Base-by-base conservation (phyloP, 2,329 filamentous ascomycete genomes). In the Trichophyton equinum region DNA sequence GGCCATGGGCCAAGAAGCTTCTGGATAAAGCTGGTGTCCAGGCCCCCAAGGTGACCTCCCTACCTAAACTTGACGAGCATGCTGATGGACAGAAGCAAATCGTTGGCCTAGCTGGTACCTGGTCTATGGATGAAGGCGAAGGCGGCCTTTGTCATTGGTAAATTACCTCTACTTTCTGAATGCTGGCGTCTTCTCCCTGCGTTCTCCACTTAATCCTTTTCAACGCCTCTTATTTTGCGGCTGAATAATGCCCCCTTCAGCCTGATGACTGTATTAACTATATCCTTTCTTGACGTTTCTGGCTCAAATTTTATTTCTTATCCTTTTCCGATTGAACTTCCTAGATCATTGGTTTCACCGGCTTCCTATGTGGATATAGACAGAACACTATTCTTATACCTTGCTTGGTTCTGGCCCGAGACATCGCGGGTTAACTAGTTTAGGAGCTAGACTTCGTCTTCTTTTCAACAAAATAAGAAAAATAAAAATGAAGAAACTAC, bases 111-210 rank as follows among this genome's bases (percentile, higher is more conserved):
- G 90, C 91, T 4, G 89, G 89, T 1, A 86, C 84, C 0, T 96
- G 91, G 91, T 87, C 85, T n/a, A 86, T 94, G 70, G 89, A 95
- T 68, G 89, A 95, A 62, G 85, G 85, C 58, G 91, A 83, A 64
- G 82, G 82, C 25, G 83, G 83, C 0, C 77, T 82, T 22, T 82
- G 80, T 66, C 77, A 81, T 69, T 82, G 79, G 77, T 82, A 68
- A 68, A 57, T 13, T 1, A 13, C 11, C 2, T 2, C 9, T n/a
- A 30, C 8, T 15, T 51, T 33, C 11, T 13, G 33, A 13, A 2
- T 33, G 27, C 13, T 11, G n/a, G 18, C 30, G 61, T 22, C 27
- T 46, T 15, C 40, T n/a, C 2, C 40, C 27, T 20, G 1, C 44
- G 22, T 18, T 25, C 33, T 56, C 25, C 15, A 25, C 38, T 60